These are phyloP conservation scores for Eucalyptus victrix DNA, from an alignment of 345 rosid genomes.

Conservation along the genomic window DNA sequence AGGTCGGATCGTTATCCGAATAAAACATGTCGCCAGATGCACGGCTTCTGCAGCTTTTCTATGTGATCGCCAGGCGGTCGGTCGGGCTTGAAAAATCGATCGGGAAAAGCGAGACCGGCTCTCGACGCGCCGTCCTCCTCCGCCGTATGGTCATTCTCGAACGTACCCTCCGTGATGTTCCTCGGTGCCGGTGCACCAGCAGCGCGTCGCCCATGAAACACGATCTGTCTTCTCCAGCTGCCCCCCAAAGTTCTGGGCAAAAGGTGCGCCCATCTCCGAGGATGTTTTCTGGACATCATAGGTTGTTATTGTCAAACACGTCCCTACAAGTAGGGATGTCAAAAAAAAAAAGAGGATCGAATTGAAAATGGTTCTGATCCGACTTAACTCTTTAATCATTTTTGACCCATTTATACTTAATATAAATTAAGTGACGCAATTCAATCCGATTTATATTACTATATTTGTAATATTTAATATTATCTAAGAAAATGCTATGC, in stretches of 20 bases:
- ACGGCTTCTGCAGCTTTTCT: neutral
- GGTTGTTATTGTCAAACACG: neutral
- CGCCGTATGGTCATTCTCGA: neutral
- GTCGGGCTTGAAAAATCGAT: neutral
- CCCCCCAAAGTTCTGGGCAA: neutral
- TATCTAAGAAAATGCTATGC: no score
- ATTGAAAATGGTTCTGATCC: no score
- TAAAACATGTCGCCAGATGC: neutral
- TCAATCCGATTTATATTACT: fast-evolving
- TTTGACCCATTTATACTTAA: no score
- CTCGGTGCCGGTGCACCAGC: neutral
- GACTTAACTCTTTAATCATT: no score
- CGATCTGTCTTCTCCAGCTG: neutral
- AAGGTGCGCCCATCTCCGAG: neutral
- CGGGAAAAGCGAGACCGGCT: neutral
- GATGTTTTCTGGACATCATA: fast-evolving
- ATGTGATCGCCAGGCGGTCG: neutral
- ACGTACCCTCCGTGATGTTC: neutral
- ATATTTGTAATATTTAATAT: no score
- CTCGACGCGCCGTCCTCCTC: neutral
- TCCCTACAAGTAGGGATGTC: neutral
- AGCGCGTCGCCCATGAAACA: neutral
- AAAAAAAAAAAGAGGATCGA: fast-evolving
- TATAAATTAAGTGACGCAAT: fast-evolving
- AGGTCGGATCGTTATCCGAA: neutral